Conservation (phyloP, 768 basidiomycete species). For the Rhizopogon vinicolor region DNA sequence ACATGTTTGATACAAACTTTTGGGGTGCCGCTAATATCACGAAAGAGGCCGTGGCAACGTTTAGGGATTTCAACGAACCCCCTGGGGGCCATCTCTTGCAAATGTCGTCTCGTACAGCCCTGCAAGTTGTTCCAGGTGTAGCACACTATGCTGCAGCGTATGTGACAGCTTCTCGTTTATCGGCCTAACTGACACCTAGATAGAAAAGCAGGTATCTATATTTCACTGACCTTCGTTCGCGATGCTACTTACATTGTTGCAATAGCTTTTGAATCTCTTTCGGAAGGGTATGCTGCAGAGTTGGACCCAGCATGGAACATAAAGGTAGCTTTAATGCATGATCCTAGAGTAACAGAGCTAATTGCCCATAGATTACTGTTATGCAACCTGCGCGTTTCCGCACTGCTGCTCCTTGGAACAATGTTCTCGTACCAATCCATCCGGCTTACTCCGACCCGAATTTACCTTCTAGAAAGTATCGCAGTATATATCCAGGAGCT, state of each 20-base stretch:
- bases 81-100: slow-evolving; percentile 35
- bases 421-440: slow-evolving; percentile 8
- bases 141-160: slow-evolving; percentile 23
- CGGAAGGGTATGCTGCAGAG: slow-evolving; percentile 33
- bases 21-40: slow-evolving; percentile 32
- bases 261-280: slow-evolving; percentile 35
- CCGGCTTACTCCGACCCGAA: slow-evolving; percentile 14
- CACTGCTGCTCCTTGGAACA: slow-evolving; percentile 7
- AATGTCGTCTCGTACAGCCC: slow-evolving; percentile 24
- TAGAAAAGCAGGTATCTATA: slow-evolving; percentile 22
- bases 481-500: slow-evolving; percentile 9
- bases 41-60: slow-evolving; percentile 26
- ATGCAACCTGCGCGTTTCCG: slow-evolving; percentile 21
- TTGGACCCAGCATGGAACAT: slow-evolving; percentile 45
- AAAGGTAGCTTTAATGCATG: slow-evolving; percentile 26
- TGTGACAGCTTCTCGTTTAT: slow-evolving; percentile 4
- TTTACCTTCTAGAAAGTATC: slow-evolving; percentile 12
- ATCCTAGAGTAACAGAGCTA: not conserved
- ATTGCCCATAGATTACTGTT: slow-evolving; percentile 15
- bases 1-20: slow-evolving; percentile 36
- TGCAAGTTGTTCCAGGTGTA: slow-evolving; percentile 15
- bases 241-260: not conserved
- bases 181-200: not conserved
- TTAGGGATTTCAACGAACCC: slow-evolving; percentile 36
- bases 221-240: not conserved